Evolutionary conservation across 495 filamentous ascomycete genomes (phyloP), one percentile per base, ranked within the genome.

Genomic region (Aspergillus cavernicola): DNA sequence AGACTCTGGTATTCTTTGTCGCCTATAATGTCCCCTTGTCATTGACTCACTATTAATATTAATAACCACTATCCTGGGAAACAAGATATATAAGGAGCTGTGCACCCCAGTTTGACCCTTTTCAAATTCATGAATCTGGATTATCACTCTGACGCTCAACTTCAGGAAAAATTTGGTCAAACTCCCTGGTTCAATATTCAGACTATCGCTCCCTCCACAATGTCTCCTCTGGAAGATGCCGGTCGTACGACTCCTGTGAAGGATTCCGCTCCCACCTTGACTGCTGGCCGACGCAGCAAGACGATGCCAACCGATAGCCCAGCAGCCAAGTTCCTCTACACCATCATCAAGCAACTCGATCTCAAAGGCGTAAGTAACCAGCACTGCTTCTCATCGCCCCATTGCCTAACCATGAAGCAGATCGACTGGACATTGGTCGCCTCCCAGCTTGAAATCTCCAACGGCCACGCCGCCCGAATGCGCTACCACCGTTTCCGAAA

Each of bases 381-480:
- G 18, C 24, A 11, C 9, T n/a, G n/a, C n/a, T n/a, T n/a, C n/a
- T n/a, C n/a, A n/a, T n/a, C n/a, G n/a, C n/a, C n/a, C n/a, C 19
- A 3, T 7, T 16, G 29, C 36, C n/a, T 55, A 36, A 55, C 28
- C 16, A 3, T 12, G 0, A 20, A 24, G 18, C 44, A 89, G 87
- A 83, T 90, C 58, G 82, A 91, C 64, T 91, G 87, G 87, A 83
- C 79, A 56, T 66, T 75, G 49, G 85, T 91, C 20, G 86, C 87
- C 20, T 51, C 66, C 6, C 73, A 85, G 38, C 65, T 78, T 2
- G 74, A 79, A 48, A 88, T 90, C 52, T 86, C 85, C 56, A 91
- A 90, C 62, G 87, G 86, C 60, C 87, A 91, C 66, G 87, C 87
- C 8, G 86, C 87, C 26, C 85, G 87, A 39, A 91, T 91, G 87